Evolutionary conservation across 2,329 filamentous ascomycete species (phyloP), one percentile per base, ranked within the genome.

Genomic region (Cercospora sp.): DNA sequence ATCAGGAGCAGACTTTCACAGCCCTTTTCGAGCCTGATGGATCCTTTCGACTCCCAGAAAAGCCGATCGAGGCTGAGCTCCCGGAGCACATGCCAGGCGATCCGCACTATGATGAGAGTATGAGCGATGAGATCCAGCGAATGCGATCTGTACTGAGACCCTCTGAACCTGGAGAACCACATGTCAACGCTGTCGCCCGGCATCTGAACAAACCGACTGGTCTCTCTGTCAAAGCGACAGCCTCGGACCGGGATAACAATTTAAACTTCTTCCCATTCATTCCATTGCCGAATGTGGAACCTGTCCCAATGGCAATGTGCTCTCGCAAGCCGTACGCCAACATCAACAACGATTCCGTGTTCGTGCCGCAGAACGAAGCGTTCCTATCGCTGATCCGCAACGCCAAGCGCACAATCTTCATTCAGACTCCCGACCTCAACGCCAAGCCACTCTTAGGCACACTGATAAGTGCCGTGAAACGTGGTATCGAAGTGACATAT

Each of bases 341-440:
- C 0, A 84, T 88, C 1, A 90, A 87, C 72, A 87, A 90, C 65
- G 81, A 82, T 18, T 88, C 85, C 18, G 80, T 88, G 2, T 82
- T 85, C 60, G 89, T 88, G 2, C 91, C 91, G 0, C 91, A 94
- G 73, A 93, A 94, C 73, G 89, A 89, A 60, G 89, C 89, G 0
- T 94, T 89, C 86, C 80, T 93, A 0, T 90, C 90, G 0, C 85
- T 89, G 0, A 83, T 94, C 7, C 84, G 88, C 1, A 86, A 93
- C 72, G 90, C 91, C 0, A 78, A 83, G 64, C 80, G 80, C 12
- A 84, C 80, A 30, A 85, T 94, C n/a, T 92, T 94, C 74, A 93
- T 94, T 67, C 90, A 94, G 77, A 89, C 90, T 0, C 91, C 91
- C 0, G 90, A 92, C 23, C 83, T 94, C 42, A 94, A 94, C 73